These are phyloP conservation scores for Paspalum notatum DNA, from an alignment of 176 grass and related monocot species.

Conservation along the genomic window DNA sequence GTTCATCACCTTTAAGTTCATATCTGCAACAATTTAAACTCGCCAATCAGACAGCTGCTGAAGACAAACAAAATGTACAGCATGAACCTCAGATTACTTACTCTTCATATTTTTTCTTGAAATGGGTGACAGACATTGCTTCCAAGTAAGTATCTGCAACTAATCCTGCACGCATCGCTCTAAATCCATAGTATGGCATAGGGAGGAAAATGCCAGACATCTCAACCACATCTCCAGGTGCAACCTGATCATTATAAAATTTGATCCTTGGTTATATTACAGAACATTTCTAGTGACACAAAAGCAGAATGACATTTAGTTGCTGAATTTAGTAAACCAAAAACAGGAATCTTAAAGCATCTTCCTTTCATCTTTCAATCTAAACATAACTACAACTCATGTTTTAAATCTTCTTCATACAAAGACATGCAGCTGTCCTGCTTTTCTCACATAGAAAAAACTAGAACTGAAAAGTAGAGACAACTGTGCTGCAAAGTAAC, in stretches of 20 bases:
- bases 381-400: not conserved
- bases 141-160: constrained; percentile 99
- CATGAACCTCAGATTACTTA: constrained; percentile 47
- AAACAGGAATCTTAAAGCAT: constrained; percentile 1
- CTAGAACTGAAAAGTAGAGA: not conserved
- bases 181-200: constrained; percentile 92
- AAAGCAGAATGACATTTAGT: constrained; percentile 2
- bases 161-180: constrained; percentile 96
- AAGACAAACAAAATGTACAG: not conserved
- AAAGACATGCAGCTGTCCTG: no score
- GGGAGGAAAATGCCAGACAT: constrained; percentile 96
- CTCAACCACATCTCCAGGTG: constrained; percentile 96
- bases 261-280: constrained; percentile 11
- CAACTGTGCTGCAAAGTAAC: constrained; percentile 8
- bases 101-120: constrained; percentile 99
- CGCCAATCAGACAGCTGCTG: constrained; percentile 5
- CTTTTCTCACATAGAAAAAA: no score
- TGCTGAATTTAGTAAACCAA: not conserved
- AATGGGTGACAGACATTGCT: constrained; percentile 94
- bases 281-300: not conserved
- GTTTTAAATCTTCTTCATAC: no score
- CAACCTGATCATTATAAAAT: constrained; percentile 62
- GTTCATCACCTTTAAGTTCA: constrained; percentile 96
- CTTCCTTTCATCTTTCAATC: not conserved
- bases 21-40: constrained; percentile 59